phyloP scores from a whole-genome alignment of 345 rosid species.

The Bretschneidera sinensis region DNA sequence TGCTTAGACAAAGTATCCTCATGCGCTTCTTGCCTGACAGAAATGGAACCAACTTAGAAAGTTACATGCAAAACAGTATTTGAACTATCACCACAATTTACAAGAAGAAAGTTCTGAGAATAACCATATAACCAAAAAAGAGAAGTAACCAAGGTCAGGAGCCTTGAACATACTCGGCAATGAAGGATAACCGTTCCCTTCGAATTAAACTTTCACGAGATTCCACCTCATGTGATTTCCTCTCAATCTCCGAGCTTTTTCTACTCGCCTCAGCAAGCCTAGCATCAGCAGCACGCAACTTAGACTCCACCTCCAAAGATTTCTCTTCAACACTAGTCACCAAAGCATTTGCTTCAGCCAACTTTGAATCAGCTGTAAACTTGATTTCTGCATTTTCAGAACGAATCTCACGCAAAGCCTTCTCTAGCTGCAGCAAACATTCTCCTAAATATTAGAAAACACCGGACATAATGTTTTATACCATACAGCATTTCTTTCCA shows the following conservation, averaged over 20 bases:
- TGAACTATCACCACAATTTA: neutral
- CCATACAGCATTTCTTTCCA: neutral
- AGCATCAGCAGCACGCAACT: constrained; percentile 80
- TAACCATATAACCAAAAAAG: constrained; percentile 1
- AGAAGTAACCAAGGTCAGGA: neutral
- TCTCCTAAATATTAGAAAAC: constrained; percentile 11
- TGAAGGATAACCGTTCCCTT: constrained; percentile 69
- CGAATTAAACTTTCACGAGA: constrained; percentile 58
- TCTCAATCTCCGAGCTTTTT: constrained; percentile 71
- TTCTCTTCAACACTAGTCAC: constrained; percentile 71
- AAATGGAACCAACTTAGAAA: constrained; percentile 5
- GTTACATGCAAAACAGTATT: neutral
- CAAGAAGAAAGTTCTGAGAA: neutral
- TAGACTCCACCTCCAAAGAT: constrained; percentile 79
- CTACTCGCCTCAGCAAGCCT: constrained; percentile 91
- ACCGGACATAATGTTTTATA: neutral
- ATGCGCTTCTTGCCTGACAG: constrained; percentile 67
- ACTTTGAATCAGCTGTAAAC: constrained; percentile 84
- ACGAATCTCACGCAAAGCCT: constrained; percentile 77
- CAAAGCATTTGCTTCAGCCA: constrained; percentile 87
- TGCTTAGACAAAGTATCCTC: constrained; percentile 68
- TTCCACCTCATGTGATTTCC: constrained; percentile 75
- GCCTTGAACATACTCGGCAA: constrained; percentile 58
- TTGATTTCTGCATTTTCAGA: constrained; percentile 86
- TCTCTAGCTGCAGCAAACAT: constrained; percentile 60